Conservation (phyloP, 306 rosid species). For the Elaeagnus macrophylla region DNA sequence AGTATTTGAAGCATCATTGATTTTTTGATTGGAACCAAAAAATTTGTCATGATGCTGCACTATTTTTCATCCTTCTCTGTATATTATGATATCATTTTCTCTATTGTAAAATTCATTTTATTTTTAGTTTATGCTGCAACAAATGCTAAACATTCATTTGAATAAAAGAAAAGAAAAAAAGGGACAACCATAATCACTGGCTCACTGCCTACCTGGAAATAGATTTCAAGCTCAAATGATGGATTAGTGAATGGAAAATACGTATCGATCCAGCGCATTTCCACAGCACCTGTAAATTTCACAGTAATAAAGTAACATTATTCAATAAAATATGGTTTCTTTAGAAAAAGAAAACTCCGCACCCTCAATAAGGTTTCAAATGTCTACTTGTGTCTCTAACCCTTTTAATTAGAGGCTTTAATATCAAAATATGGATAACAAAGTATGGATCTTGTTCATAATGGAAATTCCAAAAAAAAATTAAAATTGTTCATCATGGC, state of each 20-base stretch:
- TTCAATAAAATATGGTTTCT: neutral
- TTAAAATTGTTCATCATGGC: neutral
- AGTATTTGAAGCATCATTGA: neutral
- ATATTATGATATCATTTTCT: too few relatives aligned
- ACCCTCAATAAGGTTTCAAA: too few relatives aligned
- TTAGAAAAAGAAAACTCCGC: too few relatives aligned
- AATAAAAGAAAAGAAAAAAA: neutral
- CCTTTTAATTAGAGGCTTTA: too few relatives aligned
- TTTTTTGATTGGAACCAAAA: neutral
- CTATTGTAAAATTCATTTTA: too few relatives aligned
- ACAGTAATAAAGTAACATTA: neutral
- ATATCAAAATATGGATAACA: too few relatives aligned
- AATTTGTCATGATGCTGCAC: neutral
- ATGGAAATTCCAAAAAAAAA: neutral
- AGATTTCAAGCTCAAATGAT: slow-evolving; percentile 92
- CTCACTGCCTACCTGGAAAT: slow-evolving; percentile 73
- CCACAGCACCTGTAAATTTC: slow-evolving; percentile 66
- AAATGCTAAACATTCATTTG: neutral
- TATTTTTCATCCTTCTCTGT: too few relatives aligned
- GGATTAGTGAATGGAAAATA: slow-evolving; percentile 94
- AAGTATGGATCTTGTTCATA: too few relatives aligned
- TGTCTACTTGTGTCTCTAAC: too few relatives aligned
- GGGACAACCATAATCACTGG: neutral
- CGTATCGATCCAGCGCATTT: slow-evolving; percentile 98
- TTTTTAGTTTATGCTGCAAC: too few relatives aligned